phyloP scores from a whole-genome alignment of 2,329 filamentous ascomycete species.

The Verticillium zaregamsianum region DNA sequence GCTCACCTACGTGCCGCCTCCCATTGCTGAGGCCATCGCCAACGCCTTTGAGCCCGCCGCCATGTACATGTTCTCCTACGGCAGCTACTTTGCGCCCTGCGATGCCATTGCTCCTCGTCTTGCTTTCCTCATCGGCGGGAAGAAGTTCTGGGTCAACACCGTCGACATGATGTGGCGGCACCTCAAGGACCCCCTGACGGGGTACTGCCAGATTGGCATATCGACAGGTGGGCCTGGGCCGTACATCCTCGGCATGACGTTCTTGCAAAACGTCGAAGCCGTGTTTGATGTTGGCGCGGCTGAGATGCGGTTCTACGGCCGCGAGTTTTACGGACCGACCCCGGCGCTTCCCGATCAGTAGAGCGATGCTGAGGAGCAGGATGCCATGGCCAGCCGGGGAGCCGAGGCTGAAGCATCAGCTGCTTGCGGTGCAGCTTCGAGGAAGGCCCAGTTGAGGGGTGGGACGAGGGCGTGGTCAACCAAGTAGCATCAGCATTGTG shows the following conservation, averaged over 20 bases:
- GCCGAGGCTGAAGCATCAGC: not conserved
- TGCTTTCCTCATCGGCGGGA: slow-evolving; percentile 38
- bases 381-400: slow-evolving; percentile 11
- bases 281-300: slow-evolving; percentile 43
- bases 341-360: slow-evolving; percentile 7
- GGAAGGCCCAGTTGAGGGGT: not conserved
- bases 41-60: slow-evolving; percentile 40
- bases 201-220: slow-evolving; percentile 44
- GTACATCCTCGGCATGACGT: slow-evolving; percentile 45
- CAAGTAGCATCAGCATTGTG: too few relatives aligned
- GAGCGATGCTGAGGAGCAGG: not conserved
- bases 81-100: slow-evolving; percentile 44
- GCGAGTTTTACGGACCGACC: slow-evolving; percentile 9
- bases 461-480: not conserved
- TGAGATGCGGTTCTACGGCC: slow-evolving; percentile 39
- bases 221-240: slow-evolving; percentile 39
- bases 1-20: slow-evolving; percentile 43
- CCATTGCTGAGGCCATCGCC: slow-evolving; percentile 46
- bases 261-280: slow-evolving; percentile 45
- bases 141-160: slow-evolving; percentile 43
- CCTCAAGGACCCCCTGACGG: slow-evolving; percentile 37
- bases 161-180: slow-evolving; percentile 42
- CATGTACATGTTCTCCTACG: slow-evolving; percentile 41
- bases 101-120: slow-evolving; percentile 41
- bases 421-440: not conserved